These are phyloP conservation scores for Ogataea naganishii DNA, from an alignment of 805 yeast species.

Conservation along the genomic window DNA sequence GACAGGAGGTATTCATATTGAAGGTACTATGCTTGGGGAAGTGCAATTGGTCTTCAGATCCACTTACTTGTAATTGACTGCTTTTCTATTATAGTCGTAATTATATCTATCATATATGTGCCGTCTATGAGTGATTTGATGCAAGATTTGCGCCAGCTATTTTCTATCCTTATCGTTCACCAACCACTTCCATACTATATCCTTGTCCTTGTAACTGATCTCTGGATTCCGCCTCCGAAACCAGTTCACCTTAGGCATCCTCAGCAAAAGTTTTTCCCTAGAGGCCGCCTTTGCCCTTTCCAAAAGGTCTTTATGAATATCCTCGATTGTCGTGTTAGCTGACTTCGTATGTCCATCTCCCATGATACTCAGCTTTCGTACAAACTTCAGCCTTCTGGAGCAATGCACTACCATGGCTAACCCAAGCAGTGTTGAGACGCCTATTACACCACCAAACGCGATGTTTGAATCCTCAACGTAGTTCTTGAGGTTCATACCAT, in stretches of 20 bases:
- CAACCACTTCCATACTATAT: slow-evolving; percentile 49
- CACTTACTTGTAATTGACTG: no score
- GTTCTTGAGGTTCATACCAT: slow-evolving; percentile 80
- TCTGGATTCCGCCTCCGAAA: slow-evolving; percentile 1
- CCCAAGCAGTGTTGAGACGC: slow-evolving; percentile 45
- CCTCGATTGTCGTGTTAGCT: neutral
- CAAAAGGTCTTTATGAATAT: neutral
- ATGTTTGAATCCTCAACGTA: slow-evolving; percentile 59
- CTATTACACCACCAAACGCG: slow-evolving; percentile 56
- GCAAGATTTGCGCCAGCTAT: neutral
- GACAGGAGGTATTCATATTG: no score
- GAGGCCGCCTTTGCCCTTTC: slow-evolving; percentile 2
- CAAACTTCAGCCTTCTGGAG: slow-evolving; percentile 47
- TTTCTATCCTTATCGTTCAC: slow-evolving; percentile 33
- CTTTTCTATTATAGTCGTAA: no score
- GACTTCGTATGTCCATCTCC: slow-evolving; percentile 18
- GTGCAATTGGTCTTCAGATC: no score
- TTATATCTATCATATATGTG: no score
- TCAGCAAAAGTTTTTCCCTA: slow-evolving; percentile 13
- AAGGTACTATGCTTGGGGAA: no score
- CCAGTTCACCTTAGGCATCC: slow-evolving; percentile 9
- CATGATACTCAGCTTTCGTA: slow-evolving; percentile 62
- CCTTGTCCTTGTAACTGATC: slow-evolving; percentile 24
- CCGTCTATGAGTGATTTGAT: no score
- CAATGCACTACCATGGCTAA: slow-evolving; percentile 44